Evolutionary conservation across 2,329 filamentous ascomycete genomes (phyloP).

Genomic region (Lachnellula cervina): DNA sequence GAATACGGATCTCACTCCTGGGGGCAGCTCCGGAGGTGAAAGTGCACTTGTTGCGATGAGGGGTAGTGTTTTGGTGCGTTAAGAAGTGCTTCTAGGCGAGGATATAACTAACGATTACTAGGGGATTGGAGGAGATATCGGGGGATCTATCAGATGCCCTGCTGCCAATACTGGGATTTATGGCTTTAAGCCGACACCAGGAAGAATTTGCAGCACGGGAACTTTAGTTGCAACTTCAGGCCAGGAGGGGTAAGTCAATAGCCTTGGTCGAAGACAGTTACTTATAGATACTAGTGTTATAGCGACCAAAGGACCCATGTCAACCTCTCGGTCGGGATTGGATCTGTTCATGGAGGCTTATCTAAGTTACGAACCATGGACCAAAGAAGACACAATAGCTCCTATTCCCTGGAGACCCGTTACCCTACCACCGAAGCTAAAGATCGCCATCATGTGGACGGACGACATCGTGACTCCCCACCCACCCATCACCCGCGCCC

Average conservation of each 20-base stretch:
- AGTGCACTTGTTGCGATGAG: conserved; percentile 3
- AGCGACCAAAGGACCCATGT: conserved; percentile 46
- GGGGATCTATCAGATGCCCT: background rate
- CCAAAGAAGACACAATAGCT: conserved; percentile 44
- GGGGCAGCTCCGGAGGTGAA: conserved; percentile 7
- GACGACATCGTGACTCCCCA: conserved; percentile 54
- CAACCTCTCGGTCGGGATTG: conserved; percentile 42
- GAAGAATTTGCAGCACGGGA: conserved; percentile 4
- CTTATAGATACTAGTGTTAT: conserved; percentile 31
- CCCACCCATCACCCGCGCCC: conserved; percentile 50
- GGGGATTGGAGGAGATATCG: conserved; percentile 4
- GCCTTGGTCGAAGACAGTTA: background rate
- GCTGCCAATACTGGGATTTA: conserved; percentile 11
- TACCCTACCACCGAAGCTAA: conserved; percentile 41
- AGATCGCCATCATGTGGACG: conserved; percentile 52
- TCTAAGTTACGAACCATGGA: conserved; percentile 41
- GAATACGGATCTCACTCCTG: conserved; percentile 4
- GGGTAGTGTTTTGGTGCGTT: background rate
- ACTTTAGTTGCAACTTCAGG: conserved; percentile 1
- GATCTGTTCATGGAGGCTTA: conserved; percentile 36
- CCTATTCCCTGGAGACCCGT: conserved; percentile 43
- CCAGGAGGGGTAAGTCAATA: conserved; percentile 6
- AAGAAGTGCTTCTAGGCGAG: too few species aligned
- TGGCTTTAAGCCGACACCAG: conserved; percentile 12
- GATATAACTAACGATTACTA: conserved; percentile 3